Conservation (phyloP, 1,284 basidiomycete species). For the Rhodotorula glutinis region DNA sequence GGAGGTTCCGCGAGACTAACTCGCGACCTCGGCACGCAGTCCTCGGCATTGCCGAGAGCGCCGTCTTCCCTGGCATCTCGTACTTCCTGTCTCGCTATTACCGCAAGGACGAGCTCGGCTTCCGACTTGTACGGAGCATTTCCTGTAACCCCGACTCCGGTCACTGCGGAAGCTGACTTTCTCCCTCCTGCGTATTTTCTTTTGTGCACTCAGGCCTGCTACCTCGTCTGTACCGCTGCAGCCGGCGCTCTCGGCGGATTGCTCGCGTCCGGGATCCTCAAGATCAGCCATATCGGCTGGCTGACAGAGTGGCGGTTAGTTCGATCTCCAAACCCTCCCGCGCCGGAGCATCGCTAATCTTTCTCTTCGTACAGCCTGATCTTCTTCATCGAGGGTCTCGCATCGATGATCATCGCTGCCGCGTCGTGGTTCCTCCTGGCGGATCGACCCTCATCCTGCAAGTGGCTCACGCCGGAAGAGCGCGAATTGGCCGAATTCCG, state of each 20-base stretch:
- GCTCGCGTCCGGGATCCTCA: slow-evolving; percentile 30
- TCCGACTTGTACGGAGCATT: slow-evolving; percentile 42
- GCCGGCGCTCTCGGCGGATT: slow-evolving; percentile 46
- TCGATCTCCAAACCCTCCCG: slow-evolving; percentile 35
- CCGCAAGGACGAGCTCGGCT: slow-evolving; percentile 46
- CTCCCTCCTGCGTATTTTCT: neutral
- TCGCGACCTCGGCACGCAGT: neutral
- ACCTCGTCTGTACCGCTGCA: slow-evolving; percentile 23
- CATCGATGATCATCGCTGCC: slow-evolving; percentile 46
- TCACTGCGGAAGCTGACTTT: slow-evolving; percentile 11
- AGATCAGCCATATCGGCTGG: slow-evolving; percentile 33
- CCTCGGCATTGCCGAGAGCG: slow-evolving; percentile 45
- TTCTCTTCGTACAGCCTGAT: neutral
- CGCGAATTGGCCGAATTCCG: slow-evolving; percentile 42
- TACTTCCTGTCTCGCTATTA: slow-evolving; percentile 22
- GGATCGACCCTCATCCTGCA: slow-evolving; percentile 46
- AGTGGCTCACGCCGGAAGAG: slow-evolving; percentile 48
- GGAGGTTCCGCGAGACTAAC: neutral
- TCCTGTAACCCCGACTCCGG: neutral
- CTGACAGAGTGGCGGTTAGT: slow-evolving; percentile 34
- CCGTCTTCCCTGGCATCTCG: slow-evolving; percentile 16
- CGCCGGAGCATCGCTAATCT: neutral
- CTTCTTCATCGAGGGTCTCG: slow-evolving; percentile 46
- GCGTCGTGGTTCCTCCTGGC: slow-evolving; percentile 46
- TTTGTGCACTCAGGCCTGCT: neutral